Evolutionary conservation across 768 basidiomycete genomes (phyloP), one percentile per base, ranked within the genome.

Genomic region (Lentinula sp.): DNA sequence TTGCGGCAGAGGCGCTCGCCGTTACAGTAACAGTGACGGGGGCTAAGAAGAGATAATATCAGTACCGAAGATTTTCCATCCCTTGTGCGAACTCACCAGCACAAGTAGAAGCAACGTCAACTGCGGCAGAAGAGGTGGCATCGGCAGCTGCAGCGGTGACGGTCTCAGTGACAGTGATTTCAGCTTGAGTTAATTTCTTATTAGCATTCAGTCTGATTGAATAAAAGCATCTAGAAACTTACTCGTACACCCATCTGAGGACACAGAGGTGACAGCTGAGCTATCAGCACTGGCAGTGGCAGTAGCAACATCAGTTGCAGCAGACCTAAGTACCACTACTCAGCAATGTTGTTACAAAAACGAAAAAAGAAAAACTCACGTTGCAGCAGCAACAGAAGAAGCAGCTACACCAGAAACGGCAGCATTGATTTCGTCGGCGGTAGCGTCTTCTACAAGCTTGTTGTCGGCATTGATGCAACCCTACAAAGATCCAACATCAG

Each of bases 391-490:
- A 15, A 68, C 67, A 32, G 71, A 76, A 21, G 75, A 8, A 52
- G 62, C 35, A 21, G 63, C 42, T 51, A 61, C 65, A 53, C 73
- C 78, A 23, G 68, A 75, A 21, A 80, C 80, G 35, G 82, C 85
- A 57, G 82, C 82, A 42, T 71, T 69, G 66, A 87, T 85, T 70
- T 87, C 85, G 31, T 71, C 84, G 3, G 73, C 76, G 13, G 84
- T 82, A 1, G 83, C 84, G 64, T 84, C 84, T 6, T 69, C 66
- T 3, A 84, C 83, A 43, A 85, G 70, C 23, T 85, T 75, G 68
- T 85, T 84, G 70, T 84, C 77, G 3, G 84, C 80, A 74, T 85
- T 79, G 65, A 87, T 88, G 71, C 86, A 89, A 1, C 86, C 86
- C 10, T 51, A 15, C n/a, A 16, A 16, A 6, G 5, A 32, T 18